Base-by-base conservation (phyloP, 768 basidiomycete genomes). In the Xerocomellus intermedius region DNA sequence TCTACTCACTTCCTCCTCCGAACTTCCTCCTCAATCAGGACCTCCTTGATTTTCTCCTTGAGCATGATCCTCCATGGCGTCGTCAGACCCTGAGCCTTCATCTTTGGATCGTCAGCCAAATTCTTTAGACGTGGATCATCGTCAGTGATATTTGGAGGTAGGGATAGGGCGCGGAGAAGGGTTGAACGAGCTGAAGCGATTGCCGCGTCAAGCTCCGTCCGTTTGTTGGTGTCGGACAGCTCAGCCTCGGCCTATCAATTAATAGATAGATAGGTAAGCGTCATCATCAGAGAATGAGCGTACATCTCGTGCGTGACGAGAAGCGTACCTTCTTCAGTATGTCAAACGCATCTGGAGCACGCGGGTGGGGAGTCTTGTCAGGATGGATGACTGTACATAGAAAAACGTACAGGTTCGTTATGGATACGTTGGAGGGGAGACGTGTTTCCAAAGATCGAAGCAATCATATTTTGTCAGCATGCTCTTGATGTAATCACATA, bases 281-380 rank as follows among this genome's bases (percentile, higher is more conserved):
- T 54, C 4, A 28, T 38, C 5, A 14, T 32, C 19, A 39, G n/a
- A 32, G 12, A 44, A 39, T 28, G 37, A 36, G 17, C 32, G 37
- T 28, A 36, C 33, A 22, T 49, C 28, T 28, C 5, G 26, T 3
- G 17, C 17, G 21, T 9, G 41, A 37, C 8, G 24, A 33, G 24
- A 14, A 12, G 59, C 73, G 12, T 48, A 89, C 92, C 84, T 97
- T 96, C 78, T 97, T 97, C 44, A 97, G 79, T 33, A 93, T 67
- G 71, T 96, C 94, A 68, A 97, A 97, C 1, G 94, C 94, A 73
- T 97, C 92, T 64, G 92, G 87, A 48, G 92, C 91, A 64, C 85
- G 83, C 28, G 82, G 78, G 74, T 97, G 92, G 69, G 90, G 77
- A 64, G 89, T 89, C 80, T 98, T 99, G 79, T 99, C 97, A 58